phyloP scores from a whole-genome alignment of 1,284 basidiomycete species.

The Trichosporon ovoides region DNA sequence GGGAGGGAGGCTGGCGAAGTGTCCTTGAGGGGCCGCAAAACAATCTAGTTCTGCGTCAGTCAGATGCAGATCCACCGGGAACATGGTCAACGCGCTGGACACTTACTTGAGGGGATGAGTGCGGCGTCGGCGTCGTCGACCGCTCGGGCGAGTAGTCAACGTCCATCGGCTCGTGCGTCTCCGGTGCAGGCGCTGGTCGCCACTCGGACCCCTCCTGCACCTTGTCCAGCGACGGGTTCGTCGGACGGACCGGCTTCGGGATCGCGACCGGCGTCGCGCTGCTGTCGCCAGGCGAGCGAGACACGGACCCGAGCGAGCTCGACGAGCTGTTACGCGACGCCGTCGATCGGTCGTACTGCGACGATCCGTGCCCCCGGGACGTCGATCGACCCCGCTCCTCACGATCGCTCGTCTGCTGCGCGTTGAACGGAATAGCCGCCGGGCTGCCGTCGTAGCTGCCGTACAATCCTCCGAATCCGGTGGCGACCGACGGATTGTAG shows the following conservation, averaged over 20 bases:
- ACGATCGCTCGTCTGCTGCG: not conserved
- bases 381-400: constrained; percentile 36
- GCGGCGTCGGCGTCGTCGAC: constrained; percentile 47
- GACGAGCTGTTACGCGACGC: constrained; percentile 29
- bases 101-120: constrained; percentile 50
- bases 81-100: not conserved
- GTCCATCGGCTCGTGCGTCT: constrained; percentile 27
- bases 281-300: constrained; percentile 19
- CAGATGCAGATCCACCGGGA: constrained; percentile 15
- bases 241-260: not conserved
- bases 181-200: constrained; percentile 10
- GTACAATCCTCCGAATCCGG: constrained; percentile 47
- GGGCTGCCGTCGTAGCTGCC: constrained; percentile 18
- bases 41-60: constrained; percentile 38
- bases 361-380: constrained; percentile 27
- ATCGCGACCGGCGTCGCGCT: constrained; percentile 2
- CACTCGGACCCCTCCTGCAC: constrained; percentile 25
- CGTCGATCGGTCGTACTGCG: constrained; percentile 29
- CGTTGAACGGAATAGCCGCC: constrained; percentile 2
- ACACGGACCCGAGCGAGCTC: constrained; percentile 14
- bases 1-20: constrained; percentile 46
- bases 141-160: constrained; percentile 40
- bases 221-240: constrained; percentile 22
- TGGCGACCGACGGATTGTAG: constrained; percentile 48
- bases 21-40: constrained; percentile 42